Evolutionary conservation across 495 filamentous ascomycete species (phyloP).

Genomic region (Aspergillus carlsbadensis): DNA sequence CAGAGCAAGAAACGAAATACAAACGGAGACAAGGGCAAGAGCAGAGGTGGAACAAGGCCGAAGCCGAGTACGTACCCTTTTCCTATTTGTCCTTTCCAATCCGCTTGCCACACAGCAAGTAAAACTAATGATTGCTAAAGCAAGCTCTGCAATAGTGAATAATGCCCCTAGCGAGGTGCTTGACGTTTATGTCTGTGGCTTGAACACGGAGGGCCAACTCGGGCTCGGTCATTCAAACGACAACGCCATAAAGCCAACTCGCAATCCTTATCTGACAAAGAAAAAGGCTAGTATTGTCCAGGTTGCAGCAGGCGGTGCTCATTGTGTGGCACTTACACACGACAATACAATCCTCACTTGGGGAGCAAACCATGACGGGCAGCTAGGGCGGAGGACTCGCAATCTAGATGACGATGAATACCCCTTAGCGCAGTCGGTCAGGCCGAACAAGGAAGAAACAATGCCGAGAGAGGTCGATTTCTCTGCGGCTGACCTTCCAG

Average conservation of each 20-base stretch:
- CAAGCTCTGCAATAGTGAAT: conserved; percentile 27
- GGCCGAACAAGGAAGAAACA: conserved; percentile 19
- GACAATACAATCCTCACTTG: conserved; percentile 68
- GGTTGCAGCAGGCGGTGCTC: conserved; percentile 66
- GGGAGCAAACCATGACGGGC: conserved; percentile 70
- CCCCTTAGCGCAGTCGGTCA: conserved; percentile 2
- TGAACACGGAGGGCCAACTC: conserved; percentile 47
- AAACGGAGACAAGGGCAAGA: background rate
- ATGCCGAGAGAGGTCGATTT: conserved; percentile 44
- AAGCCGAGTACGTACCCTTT: background rate
- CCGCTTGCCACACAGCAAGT: too few relatives aligned
- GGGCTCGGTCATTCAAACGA: conserved; percentile 50
- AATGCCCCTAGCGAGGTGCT: conserved; percentile 35
- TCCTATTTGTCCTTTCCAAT: background rate
- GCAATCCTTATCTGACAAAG: conserved; percentile 45
- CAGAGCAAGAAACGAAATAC: background rate
- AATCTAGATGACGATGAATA: too few relatives aligned
- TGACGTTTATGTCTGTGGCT: conserved; percentile 53
- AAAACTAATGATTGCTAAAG: background rate
- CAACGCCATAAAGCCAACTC: conserved; percentile 49
- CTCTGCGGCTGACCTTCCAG: conserved; percentile 33
- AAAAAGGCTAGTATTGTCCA: conserved; percentile 55
- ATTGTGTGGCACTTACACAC: conserved; percentile 60
- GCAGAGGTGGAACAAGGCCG: background rate
- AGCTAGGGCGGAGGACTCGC: conserved; percentile 60